Conservation (phyloP, 805 yeast species). For the Candida germanica region DNA sequence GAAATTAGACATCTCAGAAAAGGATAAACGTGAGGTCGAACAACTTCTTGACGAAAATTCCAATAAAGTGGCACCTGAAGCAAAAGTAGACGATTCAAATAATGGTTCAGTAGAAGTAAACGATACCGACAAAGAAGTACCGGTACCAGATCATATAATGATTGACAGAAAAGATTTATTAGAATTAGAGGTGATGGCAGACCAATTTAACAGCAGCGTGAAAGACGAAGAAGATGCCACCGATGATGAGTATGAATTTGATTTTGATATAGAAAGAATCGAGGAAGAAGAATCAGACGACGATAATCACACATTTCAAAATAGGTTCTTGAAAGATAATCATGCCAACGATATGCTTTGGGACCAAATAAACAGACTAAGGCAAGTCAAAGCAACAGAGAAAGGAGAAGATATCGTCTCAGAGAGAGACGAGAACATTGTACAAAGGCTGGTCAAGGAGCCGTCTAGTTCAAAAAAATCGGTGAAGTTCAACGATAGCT, state of each 20-base stretch:
- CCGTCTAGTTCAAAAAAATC: constrained; percentile 33
- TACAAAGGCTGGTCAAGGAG: neutral
- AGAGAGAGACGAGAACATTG: neutral
- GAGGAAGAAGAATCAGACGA: constrained; percentile 34
- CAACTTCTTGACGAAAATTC: constrained; percentile 17
- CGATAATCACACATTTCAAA: constrained; percentile 26
- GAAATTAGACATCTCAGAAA: constrained; percentile 20
- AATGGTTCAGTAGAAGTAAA: neutral
- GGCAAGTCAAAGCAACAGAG: constrained; percentile 15
- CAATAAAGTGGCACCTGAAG: constrained; percentile 11
- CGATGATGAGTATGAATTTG: constrained; percentile 35
- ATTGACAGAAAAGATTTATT: constrained; percentile 44
- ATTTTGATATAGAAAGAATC: constrained; percentile 15
- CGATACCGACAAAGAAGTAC: constrained; percentile 3
- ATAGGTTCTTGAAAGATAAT: constrained; percentile 13
- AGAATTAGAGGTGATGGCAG: constrained; percentile 54
- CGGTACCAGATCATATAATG: constrained; percentile 13
- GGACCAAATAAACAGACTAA: constrained; percentile 35
- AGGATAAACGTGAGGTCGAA: constrained; percentile 28
- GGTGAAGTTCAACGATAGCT: constrained; percentile 51
- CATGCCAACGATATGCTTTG: constrained; percentile 27
- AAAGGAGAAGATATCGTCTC: neutral
- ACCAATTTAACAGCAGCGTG: constrained; percentile 36
- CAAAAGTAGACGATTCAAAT: constrained; percentile 1
- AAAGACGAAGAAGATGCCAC: constrained; percentile 25